Conservation (phyloP, 2,329 filamentous ascomycete genomes). For the Colletotrichum paranaense region DNA sequence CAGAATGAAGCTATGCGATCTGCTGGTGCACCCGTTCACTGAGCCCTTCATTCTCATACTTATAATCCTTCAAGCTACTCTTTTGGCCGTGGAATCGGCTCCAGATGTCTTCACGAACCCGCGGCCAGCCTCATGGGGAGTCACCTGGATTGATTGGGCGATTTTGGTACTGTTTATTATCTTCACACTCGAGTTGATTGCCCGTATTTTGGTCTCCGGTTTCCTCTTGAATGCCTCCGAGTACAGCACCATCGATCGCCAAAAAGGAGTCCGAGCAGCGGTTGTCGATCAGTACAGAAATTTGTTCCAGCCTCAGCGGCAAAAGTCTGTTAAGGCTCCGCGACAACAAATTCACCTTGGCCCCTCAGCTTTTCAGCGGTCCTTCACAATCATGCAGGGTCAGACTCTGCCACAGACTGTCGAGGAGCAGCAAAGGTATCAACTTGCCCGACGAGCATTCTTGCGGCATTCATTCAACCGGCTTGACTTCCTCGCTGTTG, state of each 20-base stretch:
- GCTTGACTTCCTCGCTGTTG: slow-evolving; percentile 91
- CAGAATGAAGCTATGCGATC: slow-evolving; percentile 79
- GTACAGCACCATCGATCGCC: slow-evolving; percentile 89
- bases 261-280: slow-evolving; percentile 78
- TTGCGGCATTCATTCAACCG: slow-evolving; percentile 95
- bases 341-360: slow-evolving; percentile 58
- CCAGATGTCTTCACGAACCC: slow-evolving; percentile 75
- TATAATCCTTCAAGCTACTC: slow-evolving; percentile 87
- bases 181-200: slow-evolving; percentile 87
- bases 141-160: slow-evolving; percentile 78
- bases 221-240: slow-evolving; percentile 91
- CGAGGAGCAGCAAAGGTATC: slow-evolving; percentile 83
- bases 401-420: slow-evolving; percentile 70
- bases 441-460: slow-evolving; percentile 91
- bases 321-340: slow-evolving; percentile 71
- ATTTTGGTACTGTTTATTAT: slow-evolving; percentile 86
- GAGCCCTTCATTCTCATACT: slow-evolving; percentile 89
- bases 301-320: slow-evolving; percentile 85
- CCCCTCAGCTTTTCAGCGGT: slow-evolving; percentile 77
- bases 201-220: slow-evolving; percentile 91
- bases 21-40: slow-evolving; percentile 86
- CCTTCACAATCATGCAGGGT: slow-evolving; percentile 81
- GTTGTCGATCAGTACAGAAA: slow-evolving; percentile 80
- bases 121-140: slow-evolving; percentile 74
- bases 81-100: slow-evolving; percentile 87